Base-by-base conservation (phyloP, 1,284 basidiomycete genomes). In the Rhodotorula sp. region DNA sequence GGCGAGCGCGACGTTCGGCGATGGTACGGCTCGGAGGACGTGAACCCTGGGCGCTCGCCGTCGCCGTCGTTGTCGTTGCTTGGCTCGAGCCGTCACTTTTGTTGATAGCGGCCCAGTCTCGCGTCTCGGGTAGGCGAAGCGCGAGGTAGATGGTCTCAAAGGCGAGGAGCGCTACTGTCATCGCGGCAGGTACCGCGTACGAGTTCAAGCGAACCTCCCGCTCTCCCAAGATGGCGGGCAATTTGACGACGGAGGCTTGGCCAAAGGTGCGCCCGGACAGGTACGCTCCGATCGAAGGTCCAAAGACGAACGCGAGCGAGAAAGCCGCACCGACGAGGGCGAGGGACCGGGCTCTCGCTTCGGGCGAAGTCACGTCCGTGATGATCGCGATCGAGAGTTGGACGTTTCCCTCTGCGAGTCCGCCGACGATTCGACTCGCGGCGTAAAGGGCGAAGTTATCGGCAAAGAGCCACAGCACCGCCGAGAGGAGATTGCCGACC, bases 311-410 rank as follows among this genome's bases (percentile, higher is more conserved):
- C 79, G 91, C 93, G 62, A 95, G 88, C 14, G 91, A 91, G 78
- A 96, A 96, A 1, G 94, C 93, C 64, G 95, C 91, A 24, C 94
- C 93, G 60, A 96, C 89, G 71, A 94, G 86, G 1, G 93, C 90
- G n/a, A 96, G 86, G 12, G 90, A 88, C 78, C 87, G 89, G 7
- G 91, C 65, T 20, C 77, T 60, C 22, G 62, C 57, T 37, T 85
- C 84, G 6, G 89, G 85, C 1, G 88, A 86, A 0, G 91, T 90
- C 48, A 95, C 86, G 79, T 96, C 93, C 29, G 91, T 91, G 45
- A 96, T 86, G 76, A 93, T 93, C 10, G 93, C 92, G 75, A 83
- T 83, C 63, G 79, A 80, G 8, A 85, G 78, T 70, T 84, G 83
- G 6, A 84, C 69, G 45, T 71, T 71, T 17, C 69, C 69, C 37